phyloP scores from a whole-genome alignment of 225 moss, liverwort and hornwort genomes.

The Pseudisothecium myosuroides region DNA sequence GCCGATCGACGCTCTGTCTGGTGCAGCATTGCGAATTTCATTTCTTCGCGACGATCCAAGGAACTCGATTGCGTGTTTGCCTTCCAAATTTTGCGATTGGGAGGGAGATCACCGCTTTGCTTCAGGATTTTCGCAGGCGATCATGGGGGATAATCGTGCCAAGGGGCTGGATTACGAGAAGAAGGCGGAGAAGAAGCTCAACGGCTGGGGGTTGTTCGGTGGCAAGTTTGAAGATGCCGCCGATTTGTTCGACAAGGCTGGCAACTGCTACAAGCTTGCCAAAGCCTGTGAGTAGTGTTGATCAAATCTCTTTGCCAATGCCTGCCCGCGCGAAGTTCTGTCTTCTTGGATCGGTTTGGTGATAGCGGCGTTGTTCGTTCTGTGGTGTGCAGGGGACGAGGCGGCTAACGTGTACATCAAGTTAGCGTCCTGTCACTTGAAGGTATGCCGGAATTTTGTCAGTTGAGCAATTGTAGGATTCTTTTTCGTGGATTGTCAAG shows the following conservation, averaged over 20 bases:
- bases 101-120: not conserved
- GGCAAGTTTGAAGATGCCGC: constrained; percentile 89
- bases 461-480: not conserved
- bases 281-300: constrained; percentile 60
- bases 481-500: not conserved
- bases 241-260: constrained; percentile 84
- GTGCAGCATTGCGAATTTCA: not conserved
- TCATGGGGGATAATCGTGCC: constrained; percentile 53
- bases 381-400: constrained; percentile 63
- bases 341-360: not conserved
- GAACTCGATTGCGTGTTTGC: not conserved
- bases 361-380: not conserved
- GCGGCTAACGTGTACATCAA: constrained; percentile 79
- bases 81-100: not conserved
- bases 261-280: constrained; percentile 87
- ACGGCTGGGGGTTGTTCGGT: constrained; percentile 77
- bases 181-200: constrained; percentile 95
- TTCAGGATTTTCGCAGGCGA: not conserved
- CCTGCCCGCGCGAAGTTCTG: not conserved
- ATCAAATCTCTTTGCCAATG: not conserved
- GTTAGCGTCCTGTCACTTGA: constrained; percentile 83
- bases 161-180: constrained; percentile 80
- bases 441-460: constrained; percentile 18
- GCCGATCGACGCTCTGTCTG: not conserved
- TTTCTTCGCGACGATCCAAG: not conserved